These are phyloP conservation scores for Teratosphaeria viscida DNA, from an alignment of 2,329 filamentous ascomycete species.

Conservation along the genomic window DNA sequence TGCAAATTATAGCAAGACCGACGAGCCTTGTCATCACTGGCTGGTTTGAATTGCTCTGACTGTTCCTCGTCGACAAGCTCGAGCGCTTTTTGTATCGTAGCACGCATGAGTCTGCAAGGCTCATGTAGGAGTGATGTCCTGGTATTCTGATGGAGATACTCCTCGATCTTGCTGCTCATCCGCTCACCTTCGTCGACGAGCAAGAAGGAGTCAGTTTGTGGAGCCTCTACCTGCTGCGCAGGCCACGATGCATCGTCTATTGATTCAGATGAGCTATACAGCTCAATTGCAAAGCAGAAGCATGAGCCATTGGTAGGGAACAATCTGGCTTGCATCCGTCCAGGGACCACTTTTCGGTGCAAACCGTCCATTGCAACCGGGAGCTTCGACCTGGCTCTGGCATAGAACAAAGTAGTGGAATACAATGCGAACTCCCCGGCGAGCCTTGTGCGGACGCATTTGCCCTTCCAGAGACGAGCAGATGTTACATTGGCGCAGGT, in stretches of 20 bases:
- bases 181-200: constrained; percentile 30
- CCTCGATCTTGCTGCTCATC: constrained; percentile 42
- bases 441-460: constrained; percentile 48
- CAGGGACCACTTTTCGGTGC: constrained; percentile 38
- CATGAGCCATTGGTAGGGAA: constrained; percentile 31
- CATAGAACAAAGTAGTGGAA: constrained; percentile 42
- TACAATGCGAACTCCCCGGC: constrained; percentile 50
- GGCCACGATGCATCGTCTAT: background rate
- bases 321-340: constrained; percentile 45
- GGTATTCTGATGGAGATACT: constrained; percentile 26
- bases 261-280: background rate
- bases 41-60: background rate
- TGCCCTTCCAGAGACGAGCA: constrained; percentile 51
- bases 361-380: constrained; percentile 39
- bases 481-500: constrained; percentile 51
- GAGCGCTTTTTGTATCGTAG: constrained; percentile 32
- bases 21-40: background rate
- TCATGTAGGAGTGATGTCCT: constrained; percentile 37
- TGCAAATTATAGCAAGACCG: constrained; percentile 19
- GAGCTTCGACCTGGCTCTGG: constrained; percentile 42
- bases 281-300: constrained; percentile 18
- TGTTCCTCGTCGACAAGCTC: constrained; percentile 15
- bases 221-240: background rate
- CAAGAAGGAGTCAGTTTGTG: background rate
- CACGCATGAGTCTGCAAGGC: constrained; percentile 40